A percentile compares a stretch with the other conserved stretches of the same genome.
These are phyloP conservation scores for Cercophora scortea DNA, from an alignment of 495 filamentous ascomycete genomes.

Conservation along the genomic window DNA sequence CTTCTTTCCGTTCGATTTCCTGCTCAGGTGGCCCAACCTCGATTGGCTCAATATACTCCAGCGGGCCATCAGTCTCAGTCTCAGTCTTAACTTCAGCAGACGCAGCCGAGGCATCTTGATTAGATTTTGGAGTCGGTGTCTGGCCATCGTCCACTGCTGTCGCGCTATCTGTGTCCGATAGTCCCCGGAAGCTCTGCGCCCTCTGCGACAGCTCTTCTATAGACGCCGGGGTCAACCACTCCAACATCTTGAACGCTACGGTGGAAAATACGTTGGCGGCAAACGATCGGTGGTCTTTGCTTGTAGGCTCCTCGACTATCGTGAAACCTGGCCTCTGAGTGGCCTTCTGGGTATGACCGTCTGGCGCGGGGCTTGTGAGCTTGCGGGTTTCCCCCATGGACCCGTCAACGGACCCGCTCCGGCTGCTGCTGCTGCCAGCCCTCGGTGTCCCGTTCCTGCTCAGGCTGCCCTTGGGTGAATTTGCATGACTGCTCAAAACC, in stretches of 20 bases:
- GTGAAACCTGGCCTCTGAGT: constrained; percentile 10
- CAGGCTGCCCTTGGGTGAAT: constrained; percentile 3
- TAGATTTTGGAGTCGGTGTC: no score
- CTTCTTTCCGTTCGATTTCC: neutral
- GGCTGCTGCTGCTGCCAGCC: constrained; percentile 10
- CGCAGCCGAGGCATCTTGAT: no score
- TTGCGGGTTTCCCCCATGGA: neutral
- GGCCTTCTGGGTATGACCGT: neutral
- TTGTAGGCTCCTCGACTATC: constrained; percentile 39
- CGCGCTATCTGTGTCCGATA: no score
- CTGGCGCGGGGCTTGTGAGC: neutral
- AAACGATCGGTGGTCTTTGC: constrained; percentile 77
- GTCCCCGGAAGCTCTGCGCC: constrained; percentile 4
- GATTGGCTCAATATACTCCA: neutral
- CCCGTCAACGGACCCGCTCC: neutral
- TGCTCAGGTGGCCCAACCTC: neutral
- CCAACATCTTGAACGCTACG: constrained; percentile 66
- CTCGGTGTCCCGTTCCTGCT: neutral
- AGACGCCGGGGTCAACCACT: constrained; percentile 59
- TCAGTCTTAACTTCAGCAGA: no score
- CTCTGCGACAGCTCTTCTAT: constrained; percentile 34
- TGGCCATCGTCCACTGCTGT: no score
- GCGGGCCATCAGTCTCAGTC: no score
- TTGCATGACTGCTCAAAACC: neutral
- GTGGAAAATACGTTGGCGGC: constrained; percentile 77